Evolutionary conservation across 495 filamentous ascomycete species (phyloP).

Genomic region (Cetradonia linearis): DNA sequence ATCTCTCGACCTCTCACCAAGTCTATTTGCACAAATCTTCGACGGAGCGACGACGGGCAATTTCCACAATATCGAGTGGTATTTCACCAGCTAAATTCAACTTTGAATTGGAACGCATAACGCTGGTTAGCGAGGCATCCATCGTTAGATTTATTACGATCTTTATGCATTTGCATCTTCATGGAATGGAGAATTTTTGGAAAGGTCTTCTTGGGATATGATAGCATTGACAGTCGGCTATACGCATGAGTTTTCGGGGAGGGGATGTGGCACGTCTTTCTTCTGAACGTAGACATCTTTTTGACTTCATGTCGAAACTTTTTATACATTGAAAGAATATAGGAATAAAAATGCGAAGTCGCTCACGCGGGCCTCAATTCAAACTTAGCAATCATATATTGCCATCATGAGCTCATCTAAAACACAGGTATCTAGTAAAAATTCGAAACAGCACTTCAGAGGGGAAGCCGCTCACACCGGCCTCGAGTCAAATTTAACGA

Average conservation of each 20-base stretch:
- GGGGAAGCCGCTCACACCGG: too few relatives aligned
- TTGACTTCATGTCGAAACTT: not conserved
- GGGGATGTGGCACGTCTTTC: not conserved
- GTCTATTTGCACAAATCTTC: slow-evolving; percentile 33
- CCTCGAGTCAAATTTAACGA: too few relatives aligned
- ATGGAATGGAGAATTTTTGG: not conserved
- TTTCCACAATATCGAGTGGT: slow-evolving; percentile 21
- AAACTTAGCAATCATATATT: too few relatives aligned
- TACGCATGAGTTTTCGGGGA: too few relatives aligned
- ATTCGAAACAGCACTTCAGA: too few relatives aligned
- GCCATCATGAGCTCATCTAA: too few relatives aligned
- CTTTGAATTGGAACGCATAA: too few relatives aligned
- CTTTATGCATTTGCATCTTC: slow-evolving; percentile 7
- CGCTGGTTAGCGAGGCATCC: not conserved
- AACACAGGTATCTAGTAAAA: too few relatives aligned
- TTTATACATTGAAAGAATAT: not conserved
- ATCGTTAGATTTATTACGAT: not conserved
- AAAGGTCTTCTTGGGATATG: too few relatives aligned
- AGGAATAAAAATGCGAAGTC: not conserved
- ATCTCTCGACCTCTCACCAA: slow-evolving; percentile 39
- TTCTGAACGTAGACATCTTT: not conserved
- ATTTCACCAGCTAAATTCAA: slow-evolving; percentile 15
- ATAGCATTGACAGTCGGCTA: not conserved
- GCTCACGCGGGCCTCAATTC: not conserved
- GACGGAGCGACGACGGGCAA: slow-evolving; percentile 9